Evolutionary conservation across 768 basidiomycete species (phyloP).

Genomic region (Dentipellis sp.): DNA sequence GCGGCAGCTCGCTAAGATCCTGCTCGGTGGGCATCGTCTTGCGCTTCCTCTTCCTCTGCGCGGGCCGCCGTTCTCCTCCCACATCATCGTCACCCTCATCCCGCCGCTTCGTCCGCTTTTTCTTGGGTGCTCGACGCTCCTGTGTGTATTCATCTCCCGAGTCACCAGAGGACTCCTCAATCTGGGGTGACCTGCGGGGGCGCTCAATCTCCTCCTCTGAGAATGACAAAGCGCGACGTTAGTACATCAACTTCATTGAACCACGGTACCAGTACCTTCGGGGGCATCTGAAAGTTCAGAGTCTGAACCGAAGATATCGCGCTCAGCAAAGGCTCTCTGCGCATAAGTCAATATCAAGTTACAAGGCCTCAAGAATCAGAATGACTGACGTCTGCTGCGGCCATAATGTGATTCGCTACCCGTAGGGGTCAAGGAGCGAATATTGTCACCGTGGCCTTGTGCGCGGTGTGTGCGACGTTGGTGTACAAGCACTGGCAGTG

Average conservation of each 20-base stretch:
- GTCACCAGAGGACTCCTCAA: constrained; percentile 29
- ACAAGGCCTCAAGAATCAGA: neutral
- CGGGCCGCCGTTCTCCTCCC: constrained; percentile 17
- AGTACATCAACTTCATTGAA: neutral
- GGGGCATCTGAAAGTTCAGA: constrained; percentile 78
- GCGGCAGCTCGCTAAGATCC: constrained; percentile 60
- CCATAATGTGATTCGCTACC: neutral
- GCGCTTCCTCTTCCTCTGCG: constrained; percentile 47
- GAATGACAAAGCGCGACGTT: constrained; percentile 1
- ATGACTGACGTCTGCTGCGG: neutral
- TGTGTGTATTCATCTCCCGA: constrained; percentile 47
- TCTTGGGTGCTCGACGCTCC: constrained; percentile 19
- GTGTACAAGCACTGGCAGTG: neutral
- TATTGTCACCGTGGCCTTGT: no score
- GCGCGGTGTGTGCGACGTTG: no score
- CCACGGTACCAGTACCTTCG: constrained; percentile 39
- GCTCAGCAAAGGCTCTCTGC: constrained; percentile 31
- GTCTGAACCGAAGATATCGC: constrained; percentile 76
- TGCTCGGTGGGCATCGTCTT: constrained; percentile 45
- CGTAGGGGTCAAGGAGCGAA: no score
- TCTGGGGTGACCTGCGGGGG: constrained; percentile 24
- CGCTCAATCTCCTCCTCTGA: constrained; percentile 33
- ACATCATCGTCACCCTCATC: constrained; percentile 18
- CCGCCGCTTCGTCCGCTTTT: constrained; percentile 14
- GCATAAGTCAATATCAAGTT: neutral